Evolutionary conservation across 176 grass and related monocot genomes (phyloP), one percentile per base, ranked within the genome.

Genomic region (Cocos nucifera): DNA sequence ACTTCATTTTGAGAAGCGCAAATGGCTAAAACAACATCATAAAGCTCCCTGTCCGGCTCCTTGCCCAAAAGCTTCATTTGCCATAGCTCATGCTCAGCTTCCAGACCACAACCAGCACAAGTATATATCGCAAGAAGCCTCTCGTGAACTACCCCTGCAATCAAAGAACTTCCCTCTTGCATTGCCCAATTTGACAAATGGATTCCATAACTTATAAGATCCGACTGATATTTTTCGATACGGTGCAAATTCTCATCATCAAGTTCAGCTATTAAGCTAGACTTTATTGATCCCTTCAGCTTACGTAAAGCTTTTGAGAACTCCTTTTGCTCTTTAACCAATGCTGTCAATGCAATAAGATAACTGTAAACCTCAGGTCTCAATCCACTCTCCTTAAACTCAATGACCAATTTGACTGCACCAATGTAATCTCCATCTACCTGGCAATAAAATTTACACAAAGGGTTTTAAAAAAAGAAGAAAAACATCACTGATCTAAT

Each of bases 281-380:
- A 69, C 62, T 85, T 88, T 20, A 96, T 66, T 14, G 77, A 90
- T 67, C 54, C 68, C 80, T 90, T 90, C 63, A 96, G 66, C 69
- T 80, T 90, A 9, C 83, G 72, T 17, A 96, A 69, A 56, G 78
- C 68, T 59, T 96, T 96, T 18, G 92, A 90, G 65, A 96, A 96
- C 66, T 88, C 87, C 49, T 88, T 96, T 75, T 90, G 87, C 75
- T 96, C 87, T 78, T 96, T 90, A 56, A 96, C 92, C 67, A 96
- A 80, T 50, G 92, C 87, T 59, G 87, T 96, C 65, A 90, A 78
- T 22, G 80, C 87, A 53, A 96, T 88, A 44, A 96, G 61, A 75
- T 90, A 96, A 77, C 87, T 85, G 68, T 90, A 96, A n/a, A 90
- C 78, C 79, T 90, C 92, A 15, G 80, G 86, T 26, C 85, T 88